Base-by-base conservation (phyloP, 176 grass and related monocot species). In the Phoenix roebelenii region DNA sequence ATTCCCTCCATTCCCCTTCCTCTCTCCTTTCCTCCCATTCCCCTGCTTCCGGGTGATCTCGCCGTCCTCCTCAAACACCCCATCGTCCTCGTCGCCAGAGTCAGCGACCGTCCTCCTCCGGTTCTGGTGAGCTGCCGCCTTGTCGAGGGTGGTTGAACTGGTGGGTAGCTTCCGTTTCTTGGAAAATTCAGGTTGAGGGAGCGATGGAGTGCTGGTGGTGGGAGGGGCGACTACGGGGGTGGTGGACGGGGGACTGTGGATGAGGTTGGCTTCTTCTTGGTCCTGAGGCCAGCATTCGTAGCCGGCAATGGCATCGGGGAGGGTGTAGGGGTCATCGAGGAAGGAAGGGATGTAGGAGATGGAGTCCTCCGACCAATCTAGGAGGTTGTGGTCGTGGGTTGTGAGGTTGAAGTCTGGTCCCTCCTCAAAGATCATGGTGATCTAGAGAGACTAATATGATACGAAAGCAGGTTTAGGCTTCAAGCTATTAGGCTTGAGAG, bases 21-120 rank as follows among this genome's bases (percentile, higher is more conserved):
- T 68, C 0, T 76, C 19, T 14, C 64, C 74, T 57, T 65, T 84
- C 60, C 72, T 82, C 10, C 75, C 68, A n/a, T 26, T 59, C 22
- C 18, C 53, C n/a, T 5, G 30, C 39, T 70, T 67, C 65, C 32
- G 30, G 26, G 20, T 18, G 15, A 32, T 26, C 25, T 55, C 65
- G 18, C 24, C 26, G 54, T 67, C 65, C 32, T 58, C 55, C 55
- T 18, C 55, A 15, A 19, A 49, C 22, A 18, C 68, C 17, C 19
- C 7, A 3, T 9, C 44, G 5, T 18, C 30, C 35, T 44, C 35
- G 14, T 55, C 59, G 5, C 25, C 2, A 5, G 49, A 23, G 18
- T 50, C 70, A 52, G 12, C 35, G 7, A 7, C 35, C 35, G 35
- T 63, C 58, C 18, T 55, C 65, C 54, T 16, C 5, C 22, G 20